phyloP scores from a whole-genome alignment of 164 flowering plant species.

The Amborella trichopoda region DNA sequence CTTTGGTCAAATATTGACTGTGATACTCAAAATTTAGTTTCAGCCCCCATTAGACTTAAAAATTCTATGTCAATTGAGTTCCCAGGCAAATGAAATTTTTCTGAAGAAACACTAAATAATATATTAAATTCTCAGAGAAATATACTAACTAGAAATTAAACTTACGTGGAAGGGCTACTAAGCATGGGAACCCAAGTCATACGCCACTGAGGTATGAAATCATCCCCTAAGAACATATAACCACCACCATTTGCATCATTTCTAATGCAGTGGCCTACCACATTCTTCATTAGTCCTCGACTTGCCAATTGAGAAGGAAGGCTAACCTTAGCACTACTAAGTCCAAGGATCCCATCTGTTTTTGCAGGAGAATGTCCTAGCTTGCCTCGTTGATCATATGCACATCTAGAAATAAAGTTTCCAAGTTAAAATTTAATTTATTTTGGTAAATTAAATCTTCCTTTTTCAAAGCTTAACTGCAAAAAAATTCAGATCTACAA shows the following conservation, averaged over 20 bases:
- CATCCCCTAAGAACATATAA: conserved; percentile 67
- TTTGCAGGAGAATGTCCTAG: conserved; percentile 44
- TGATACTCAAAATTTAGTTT: too few species aligned
- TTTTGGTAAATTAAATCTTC: not conserved
- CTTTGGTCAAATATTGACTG: too few species aligned
- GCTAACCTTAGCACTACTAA: conserved; percentile 55
- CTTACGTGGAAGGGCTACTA: conserved; percentile 39
- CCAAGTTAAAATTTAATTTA: not conserved
- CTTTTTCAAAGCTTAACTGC: too few species aligned
- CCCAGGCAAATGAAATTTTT: too few species aligned
- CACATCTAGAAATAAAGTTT: conserved; percentile 39
- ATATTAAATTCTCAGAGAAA: too few species aligned
- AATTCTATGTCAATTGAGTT: too few species aligned
- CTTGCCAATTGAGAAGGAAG: conserved; percentile 66
- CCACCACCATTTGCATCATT: conserved; percentile 32
- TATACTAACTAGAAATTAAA: too few species aligned
- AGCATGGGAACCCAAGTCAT: conserved; percentile 81
- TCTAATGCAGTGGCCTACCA: conserved; percentile 62
- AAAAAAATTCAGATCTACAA: not conserved
- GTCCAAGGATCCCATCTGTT: conserved; percentile 77
- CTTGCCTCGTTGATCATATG: conserved; percentile 74
- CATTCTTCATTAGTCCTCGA: conserved; percentile 48
- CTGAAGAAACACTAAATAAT: too few species aligned
- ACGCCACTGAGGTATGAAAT: conserved; percentile 41
- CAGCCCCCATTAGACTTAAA: too few species aligned